Evolutionary conservation across 2,329 filamentous ascomycete genomes (phyloP).

Genomic region (Neonectria punicea): DNA sequence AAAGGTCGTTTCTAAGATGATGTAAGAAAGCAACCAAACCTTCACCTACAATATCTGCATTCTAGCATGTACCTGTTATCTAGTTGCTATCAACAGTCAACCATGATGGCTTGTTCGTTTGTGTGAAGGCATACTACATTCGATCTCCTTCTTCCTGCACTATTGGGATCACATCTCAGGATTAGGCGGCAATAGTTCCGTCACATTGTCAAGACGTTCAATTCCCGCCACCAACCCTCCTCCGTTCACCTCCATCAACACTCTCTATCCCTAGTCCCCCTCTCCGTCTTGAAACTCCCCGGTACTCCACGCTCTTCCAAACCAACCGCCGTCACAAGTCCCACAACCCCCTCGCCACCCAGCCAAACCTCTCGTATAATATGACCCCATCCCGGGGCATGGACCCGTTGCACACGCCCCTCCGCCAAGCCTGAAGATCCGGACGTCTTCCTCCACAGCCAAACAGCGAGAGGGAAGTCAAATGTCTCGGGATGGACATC

Average conservation of each 20-base stretch:
- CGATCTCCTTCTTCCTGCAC: not conserved
- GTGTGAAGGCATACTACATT: too few species aligned
- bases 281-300: too few species aligned
- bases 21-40: not conserved
- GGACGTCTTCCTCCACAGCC: not conserved
- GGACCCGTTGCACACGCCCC: not conserved
- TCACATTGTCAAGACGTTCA: not conserved
- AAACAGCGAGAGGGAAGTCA: not conserved
- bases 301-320: not conserved
- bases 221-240: not conserved
- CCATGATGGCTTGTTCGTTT: not conserved
- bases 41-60: too few species aligned
- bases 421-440: not conserved
- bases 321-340: not conserved
- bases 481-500: not conserved
- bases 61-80: too few species aligned
- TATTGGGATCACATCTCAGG: not conserved
- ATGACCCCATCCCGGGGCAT: not conserved
- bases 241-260: not conserved
- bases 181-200: not conserved
- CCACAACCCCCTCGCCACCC: not conserved
- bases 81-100: not conserved
- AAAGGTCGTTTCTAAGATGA: slow-evolving; percentile 3
- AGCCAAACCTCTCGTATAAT: not conserved
- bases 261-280: not conserved